Percentiles rank a stretch among this genome's conserved stretches.
Evolutionary conservation across 768 basidiomycete species (phyloP).

Genomic region (Lentinula sp.): DNA sequence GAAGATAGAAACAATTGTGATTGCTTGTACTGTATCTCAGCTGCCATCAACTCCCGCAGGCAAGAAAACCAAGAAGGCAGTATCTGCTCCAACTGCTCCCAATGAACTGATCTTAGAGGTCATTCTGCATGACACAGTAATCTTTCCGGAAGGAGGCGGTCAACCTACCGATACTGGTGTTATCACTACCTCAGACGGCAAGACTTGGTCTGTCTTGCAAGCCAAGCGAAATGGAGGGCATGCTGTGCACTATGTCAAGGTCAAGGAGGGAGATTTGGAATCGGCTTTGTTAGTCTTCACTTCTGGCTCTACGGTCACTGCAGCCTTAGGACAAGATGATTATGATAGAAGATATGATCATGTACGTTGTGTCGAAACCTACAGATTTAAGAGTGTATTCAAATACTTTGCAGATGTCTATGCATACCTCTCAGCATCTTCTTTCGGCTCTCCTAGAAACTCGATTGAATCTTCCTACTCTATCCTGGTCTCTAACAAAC

Average conservation of each 20-base stretch:
- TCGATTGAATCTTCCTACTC: conserved; percentile 56
- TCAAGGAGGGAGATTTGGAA: conserved; percentile 31
- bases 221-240: conserved; percentile 65
- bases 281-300: conserved; percentile 41
- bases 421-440: conserved; percentile 83
- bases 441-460: conserved; percentile 76
- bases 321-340: conserved; percentile 53
- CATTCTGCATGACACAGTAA: conserved; percentile 67
- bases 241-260: conserved; percentile 67
- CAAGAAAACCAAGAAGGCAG: conserved; percentile 56
- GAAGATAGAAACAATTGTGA: conserved; percentile 50
- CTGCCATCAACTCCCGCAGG: conserved; percentile 31
- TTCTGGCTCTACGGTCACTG: conserved; percentile 44
- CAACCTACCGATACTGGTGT: conserved; percentile 73
- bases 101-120: conserved; percentile 54
- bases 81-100: conserved; percentile 36
- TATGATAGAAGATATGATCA: conserved; percentile 68
- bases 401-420: conserved; percentile 50
- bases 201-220: conserved; percentile 53
- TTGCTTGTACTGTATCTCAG: conserved; percentile 42
- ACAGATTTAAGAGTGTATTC: background rate
- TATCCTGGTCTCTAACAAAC: conserved; percentile 76
- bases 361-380: conserved; percentile 32
- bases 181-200: conserved; percentile 40
- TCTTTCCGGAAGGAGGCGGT: conserved; percentile 74